These are phyloP conservation scores for Syncephalastrum sp. DNA, from an alignment of 371 early-diverging fungal species.

Conservation along the genomic window DNA sequence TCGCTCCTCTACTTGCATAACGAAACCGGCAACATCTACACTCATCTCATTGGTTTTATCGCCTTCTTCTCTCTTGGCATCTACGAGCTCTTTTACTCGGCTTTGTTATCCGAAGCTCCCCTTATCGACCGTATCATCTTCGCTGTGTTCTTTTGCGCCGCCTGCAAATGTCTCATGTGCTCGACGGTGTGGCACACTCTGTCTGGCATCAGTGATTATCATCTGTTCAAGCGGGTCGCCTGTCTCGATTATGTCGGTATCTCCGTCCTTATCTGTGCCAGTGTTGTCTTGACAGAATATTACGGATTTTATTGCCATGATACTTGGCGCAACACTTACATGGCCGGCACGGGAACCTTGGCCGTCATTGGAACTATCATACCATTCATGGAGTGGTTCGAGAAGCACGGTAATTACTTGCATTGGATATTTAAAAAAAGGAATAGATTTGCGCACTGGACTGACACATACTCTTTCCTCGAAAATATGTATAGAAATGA, in stretches of 20 bases:
- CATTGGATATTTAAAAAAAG: background rate
- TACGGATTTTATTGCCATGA: conserved; percentile 77
- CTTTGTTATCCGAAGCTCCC: conserved; percentile 46
- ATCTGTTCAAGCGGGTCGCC: conserved; percentile 47
- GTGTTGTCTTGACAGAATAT: conserved; percentile 61
- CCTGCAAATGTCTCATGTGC: conserved; percentile 70
- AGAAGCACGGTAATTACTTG: conserved; percentile 26
- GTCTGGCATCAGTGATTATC: conserved; percentile 73
- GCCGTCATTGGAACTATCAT: conserved; percentile 43
- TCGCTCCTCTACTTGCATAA: conserved; percentile 78
- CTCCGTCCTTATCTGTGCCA: conserved; percentile 68
- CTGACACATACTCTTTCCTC: background rate
- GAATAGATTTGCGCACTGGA: background rate
- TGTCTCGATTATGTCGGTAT: conserved; percentile 86
- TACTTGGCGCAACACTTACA: conserved; percentile 59
- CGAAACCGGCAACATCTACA: conserved; percentile 84
- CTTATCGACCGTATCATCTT: conserved; percentile 56
- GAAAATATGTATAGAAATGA: conserved; percentile 11
- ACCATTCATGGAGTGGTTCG: conserved; percentile 52
- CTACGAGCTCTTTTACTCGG: conserved; percentile 48
- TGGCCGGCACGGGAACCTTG: conserved; percentile 50
- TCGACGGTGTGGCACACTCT: conserved; percentile 75
- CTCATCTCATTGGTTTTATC: conserved; percentile 75
- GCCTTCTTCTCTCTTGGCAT: conserved; percentile 55
- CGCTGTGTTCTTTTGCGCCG: conserved; percentile 58